Percentiles rank a stretch among this genome's conserved stretches.
phyloP scores from a whole-genome alignment of 148 eudicot genomes.

The Cornus florida region DNA sequence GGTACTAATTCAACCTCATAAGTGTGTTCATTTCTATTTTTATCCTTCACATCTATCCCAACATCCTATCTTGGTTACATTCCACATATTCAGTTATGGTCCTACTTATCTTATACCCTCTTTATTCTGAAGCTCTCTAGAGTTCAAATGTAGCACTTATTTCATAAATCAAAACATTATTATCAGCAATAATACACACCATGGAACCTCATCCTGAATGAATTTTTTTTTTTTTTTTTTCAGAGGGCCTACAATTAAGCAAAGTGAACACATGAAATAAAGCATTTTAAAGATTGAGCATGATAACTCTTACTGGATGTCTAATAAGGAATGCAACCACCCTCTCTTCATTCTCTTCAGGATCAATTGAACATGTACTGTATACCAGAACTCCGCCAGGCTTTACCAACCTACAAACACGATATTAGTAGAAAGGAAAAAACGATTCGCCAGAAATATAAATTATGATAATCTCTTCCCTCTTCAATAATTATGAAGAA shows the following conservation, averaged over 20 bases:
- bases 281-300: neutral
- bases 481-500: neutral
- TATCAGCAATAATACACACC: too few relatives aligned
- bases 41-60: too few relatives aligned
- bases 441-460: neutral
- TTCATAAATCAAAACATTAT: too few relatives aligned
- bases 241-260: neutral
- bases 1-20: too few relatives aligned
- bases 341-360: conserved; percentile 91
- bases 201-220: neutral
- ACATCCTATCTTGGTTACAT: too few relatives aligned
- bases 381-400: conserved; percentile 84
- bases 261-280: neutral
- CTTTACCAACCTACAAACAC: conserved; percentile 66
- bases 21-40: too few relatives aligned
- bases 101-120: too few relatives aligned
- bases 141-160: too few relatives aligned
- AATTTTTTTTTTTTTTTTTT: neutral
- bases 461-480: neutral
- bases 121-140: too few relatives aligned
- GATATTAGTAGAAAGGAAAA: neutral
- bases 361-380: conserved; percentile 95
- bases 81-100: too few relatives aligned
- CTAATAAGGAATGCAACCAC: conserved; percentile 75
- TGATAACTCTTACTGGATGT: conserved; percentile 54